phyloP scores from a whole-genome alignment of 1,284 basidiomycete genomes.

The Leccinum brunneo-olivaceum region DNA sequence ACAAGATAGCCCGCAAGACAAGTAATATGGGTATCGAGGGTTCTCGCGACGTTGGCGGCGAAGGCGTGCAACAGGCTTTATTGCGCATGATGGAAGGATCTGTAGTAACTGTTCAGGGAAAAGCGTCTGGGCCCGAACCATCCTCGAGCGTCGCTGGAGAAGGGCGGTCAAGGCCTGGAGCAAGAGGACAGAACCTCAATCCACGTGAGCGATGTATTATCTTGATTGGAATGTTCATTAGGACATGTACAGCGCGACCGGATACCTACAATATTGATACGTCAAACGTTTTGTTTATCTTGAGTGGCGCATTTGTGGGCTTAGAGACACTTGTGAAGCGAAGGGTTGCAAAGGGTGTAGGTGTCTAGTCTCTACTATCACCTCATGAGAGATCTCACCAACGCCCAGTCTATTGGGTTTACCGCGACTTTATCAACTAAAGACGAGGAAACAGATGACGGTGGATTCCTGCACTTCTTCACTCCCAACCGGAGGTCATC shows the following conservation, averaged over 20 bases:
- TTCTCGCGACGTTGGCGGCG: constrained; percentile 88
- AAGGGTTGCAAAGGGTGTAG: constrained; percentile 76
- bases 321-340: constrained; percentile 77
- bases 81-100: constrained; percentile 92
- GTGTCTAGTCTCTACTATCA: constrained; percentile 22
- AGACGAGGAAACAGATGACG: constrained; percentile 29
- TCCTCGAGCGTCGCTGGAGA: constrained; percentile 38
- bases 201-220: constrained; percentile 17
- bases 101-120: constrained; percentile 72
- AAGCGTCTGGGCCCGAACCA: constrained; percentile 47
- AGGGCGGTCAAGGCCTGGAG: constrained; percentile 42
- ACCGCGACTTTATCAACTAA: constrained; percentile 57
- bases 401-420: constrained; percentile 77
- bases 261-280: constrained; percentile 78
- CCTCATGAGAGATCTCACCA: neutral
- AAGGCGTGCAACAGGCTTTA: constrained; percentile 92
- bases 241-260: constrained; percentile 43
- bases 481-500: constrained; percentile 56
- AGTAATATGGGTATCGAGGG: constrained; percentile 58
- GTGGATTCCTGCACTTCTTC: constrained; percentile 56
- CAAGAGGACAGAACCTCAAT: constrained; percentile 20
- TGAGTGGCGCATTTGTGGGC: constrained; percentile 93
- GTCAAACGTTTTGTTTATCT: constrained; percentile 83
- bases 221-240: neutral
- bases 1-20: constrained; percentile 80